Evolutionary conservation across 176 grass and related monocot species (phyloP), one percentile per base, ranked within the genome.

Genomic region (Aegilops tauschii): DNA sequence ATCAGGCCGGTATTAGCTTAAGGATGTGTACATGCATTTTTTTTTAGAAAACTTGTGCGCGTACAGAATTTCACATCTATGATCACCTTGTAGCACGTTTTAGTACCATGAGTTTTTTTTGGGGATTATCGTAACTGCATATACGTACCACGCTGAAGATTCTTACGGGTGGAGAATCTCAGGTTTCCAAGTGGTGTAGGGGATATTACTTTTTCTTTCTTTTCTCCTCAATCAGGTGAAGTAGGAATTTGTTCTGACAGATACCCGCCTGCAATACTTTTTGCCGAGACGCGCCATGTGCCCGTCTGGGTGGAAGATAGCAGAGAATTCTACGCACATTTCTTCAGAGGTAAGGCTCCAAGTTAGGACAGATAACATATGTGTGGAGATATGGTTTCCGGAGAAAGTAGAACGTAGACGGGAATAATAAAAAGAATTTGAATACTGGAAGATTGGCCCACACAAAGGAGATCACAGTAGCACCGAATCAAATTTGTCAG

Each of bases 191-290:
- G 73, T 77, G 73, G 73, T 20, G 73, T 54, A 56, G 27, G 47
- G 47, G 74, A 77, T 77, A 77, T 56, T 77, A 54, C 74, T 32
- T 77, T 77, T 77, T 77, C 27, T 50, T 49, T 5, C 42, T 76
- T 50, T 50, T 77, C 9, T 77, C 47, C 52, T 54, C 74, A 77
- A 56, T 77, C 27, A 32, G 47, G 76, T 87, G 68, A 82, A 84
- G 45, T 28, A 49, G 49, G 49, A 91, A 88, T 87, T 69, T 91
- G 36, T 91, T 84, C 89, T 30, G 81, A 69, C 80, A 76, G 69
- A 25, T 81, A 68, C 65, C 0, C 25, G 42, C 52, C 2, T 13
- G 68, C 21, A 20, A 12, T 78, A 17, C 73, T 86, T 72, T 86
- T 31, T 78, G 52, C 54, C 72, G 23, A 65, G 39, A 31, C 47